Percentiles rank a stretch among this genome's conserved stretches.
Evolutionary conservation across 495 filamentous ascomycete genomes (phyloP).

Genomic region (Penicillium alfredii): DNA sequence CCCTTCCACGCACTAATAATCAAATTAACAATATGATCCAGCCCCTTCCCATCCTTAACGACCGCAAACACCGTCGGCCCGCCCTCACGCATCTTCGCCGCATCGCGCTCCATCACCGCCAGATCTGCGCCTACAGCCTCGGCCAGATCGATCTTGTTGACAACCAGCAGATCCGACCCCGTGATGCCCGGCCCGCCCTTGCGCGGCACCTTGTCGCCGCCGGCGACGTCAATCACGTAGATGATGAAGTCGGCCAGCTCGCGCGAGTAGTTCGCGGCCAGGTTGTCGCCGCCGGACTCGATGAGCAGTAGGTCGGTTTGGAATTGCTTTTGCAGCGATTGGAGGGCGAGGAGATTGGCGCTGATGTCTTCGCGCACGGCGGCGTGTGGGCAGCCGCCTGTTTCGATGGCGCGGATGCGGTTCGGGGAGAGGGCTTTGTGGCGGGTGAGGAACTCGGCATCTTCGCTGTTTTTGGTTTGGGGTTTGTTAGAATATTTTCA

Average conservation of each 20-base stretch:
- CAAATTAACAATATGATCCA: constrained; percentile 80
- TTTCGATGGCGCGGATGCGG: constrained; percentile 94
- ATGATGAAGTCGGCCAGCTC: constrained; percentile 96
- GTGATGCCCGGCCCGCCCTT: constrained; percentile 98
- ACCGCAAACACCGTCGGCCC: constrained; percentile 96
- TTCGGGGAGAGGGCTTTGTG: constrained; percentile 72
- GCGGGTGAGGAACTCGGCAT: constrained; percentile 91
- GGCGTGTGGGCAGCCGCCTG: constrained; percentile 94
- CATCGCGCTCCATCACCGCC: constrained; percentile 90
- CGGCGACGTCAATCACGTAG: constrained; percentile 95
- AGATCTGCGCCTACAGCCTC: constrained; percentile 88
- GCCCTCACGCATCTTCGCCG: constrained; percentile 89
- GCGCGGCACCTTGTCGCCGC: constrained; percentile 94
- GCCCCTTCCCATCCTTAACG: constrained; percentile 83
- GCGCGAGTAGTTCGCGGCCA: constrained; percentile 90
- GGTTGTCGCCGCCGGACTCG: constrained; percentile 91
- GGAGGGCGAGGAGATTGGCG: constrained; percentile 86
- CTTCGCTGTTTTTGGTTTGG: constrained; percentile 61
- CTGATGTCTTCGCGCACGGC: constrained; percentile 96
- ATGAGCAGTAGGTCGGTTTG: constrained; percentile 74
- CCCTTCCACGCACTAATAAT: constrained; percentile 89
- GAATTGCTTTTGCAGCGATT: constrained; percentile 75
- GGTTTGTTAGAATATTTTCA: neutral
- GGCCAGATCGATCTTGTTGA: constrained; percentile 96
- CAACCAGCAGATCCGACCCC: constrained; percentile 82